Conservation (phyloP, 352 stramenopile species). For the Globisporangium alternatum region DNA sequence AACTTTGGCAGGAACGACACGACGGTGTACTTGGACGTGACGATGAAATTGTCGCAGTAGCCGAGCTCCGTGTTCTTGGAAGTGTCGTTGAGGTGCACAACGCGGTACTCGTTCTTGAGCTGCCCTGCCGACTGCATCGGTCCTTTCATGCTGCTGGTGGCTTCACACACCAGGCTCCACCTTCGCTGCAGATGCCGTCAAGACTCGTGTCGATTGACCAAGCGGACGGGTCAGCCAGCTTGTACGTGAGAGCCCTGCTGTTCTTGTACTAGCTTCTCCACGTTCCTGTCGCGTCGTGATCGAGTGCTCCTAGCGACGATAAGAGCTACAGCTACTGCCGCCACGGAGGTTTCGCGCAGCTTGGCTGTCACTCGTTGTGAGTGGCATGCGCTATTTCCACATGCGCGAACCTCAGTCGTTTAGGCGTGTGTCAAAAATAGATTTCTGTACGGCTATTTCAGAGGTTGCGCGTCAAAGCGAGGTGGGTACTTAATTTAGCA, state of each 20-base stretch:
- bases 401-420: neutral
- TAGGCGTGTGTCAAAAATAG: neutral
- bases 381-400: neutral
- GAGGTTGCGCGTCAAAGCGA: neutral
- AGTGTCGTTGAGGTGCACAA: constrained; percentile 62
- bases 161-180: neutral
- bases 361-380: neutral
- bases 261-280: neutral
- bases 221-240: neutral
- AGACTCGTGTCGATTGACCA: neutral
- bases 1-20: constrained; percentile 90
- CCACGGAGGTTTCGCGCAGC: neutral
- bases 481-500: too few relatives aligned
- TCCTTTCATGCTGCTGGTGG: neutral
- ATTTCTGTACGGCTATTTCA: neutral
- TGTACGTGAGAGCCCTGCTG: neutral
- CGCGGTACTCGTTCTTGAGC: constrained; percentile 34
- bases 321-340: neutral
- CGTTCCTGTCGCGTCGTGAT: neutral
- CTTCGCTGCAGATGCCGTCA: neutral
- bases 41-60: constrained; percentile 88
- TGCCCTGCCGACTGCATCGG: constrained; percentile 1
- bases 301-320: neutral
- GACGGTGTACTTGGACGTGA: constrained; percentile 91
- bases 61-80: constrained; percentile 48